Base-by-base conservation (phyloP, 2,329 filamentous ascomycete species). In the Leptographium flavum region DNA sequence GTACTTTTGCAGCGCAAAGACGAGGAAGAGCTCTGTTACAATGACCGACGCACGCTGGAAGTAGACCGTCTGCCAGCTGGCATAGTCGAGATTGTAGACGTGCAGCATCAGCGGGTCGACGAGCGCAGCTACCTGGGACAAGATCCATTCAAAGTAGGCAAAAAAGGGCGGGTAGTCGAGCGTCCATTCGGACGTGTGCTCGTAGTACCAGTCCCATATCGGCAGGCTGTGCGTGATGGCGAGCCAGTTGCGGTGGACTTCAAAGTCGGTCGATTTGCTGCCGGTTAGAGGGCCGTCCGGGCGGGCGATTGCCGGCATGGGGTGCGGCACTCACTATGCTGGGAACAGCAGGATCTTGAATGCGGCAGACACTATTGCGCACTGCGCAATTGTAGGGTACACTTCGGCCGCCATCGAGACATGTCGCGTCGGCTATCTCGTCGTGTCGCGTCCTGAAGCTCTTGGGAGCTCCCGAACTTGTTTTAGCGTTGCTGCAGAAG, bases 151-250 rank as follows among this genome's bases (percentile, higher is more conserved):
- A 65, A 96, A 95, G 60, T 84, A 88, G 54, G 92, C 92, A 59
- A 98, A 98, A 66, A 96, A 95, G 8, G 92, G 92, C 28, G 92
- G 92, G 60, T 98, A 98, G 67, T 98, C 92, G 58, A 98, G 81
- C 0, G 92, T 98, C 92, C 92, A 98, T 86, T 96, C 87, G 48
- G 92, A 98, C 2, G 88, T 94, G 66, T 88, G 83, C 71, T 98
- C 92, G 59, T 82, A 88, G 65, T 98, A 98, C 92, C 92, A 98
- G 54, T 93, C 72, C 62, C 83, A 79, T 42, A 88, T 65, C 3
- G 90, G 85, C 19, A 96, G 73, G 50, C 84, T 94, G 64, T 94
- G 73, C 5, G 92, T 96, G 55, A 96, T 87, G 51, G 92, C 92
- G 35, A 98, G 79, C 92, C 92, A 98, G 69, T 98, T 98, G 53